phyloP scores from a whole-genome alignment of 2,329 filamentous ascomycete species.

The Penicillium sp. region DNA sequence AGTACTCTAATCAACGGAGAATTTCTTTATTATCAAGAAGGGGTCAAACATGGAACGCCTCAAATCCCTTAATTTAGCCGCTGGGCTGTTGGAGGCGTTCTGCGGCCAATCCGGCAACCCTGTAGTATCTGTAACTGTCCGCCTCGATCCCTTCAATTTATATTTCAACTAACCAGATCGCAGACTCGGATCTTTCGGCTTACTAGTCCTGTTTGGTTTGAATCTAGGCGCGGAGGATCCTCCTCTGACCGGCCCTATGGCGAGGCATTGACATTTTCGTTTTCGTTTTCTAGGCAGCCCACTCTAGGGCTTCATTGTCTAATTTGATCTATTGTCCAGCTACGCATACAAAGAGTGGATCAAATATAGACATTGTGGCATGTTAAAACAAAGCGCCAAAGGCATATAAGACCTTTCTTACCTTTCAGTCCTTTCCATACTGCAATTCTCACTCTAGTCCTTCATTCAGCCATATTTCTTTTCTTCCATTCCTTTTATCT shows the following conservation, averaged over 20 bases:
- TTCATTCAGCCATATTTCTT: not conserved
- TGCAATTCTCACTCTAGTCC: not conserved
- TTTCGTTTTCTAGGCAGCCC: not conserved
- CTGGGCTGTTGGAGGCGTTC: conserved; percentile 1
- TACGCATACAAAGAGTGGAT: not conserved
- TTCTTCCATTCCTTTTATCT: not conserved
- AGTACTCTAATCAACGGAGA: not conserved
- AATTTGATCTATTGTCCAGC: not conserved
- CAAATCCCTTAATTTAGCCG: not conserved
- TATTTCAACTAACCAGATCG: not conserved
- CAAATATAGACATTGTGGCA: not conserved
- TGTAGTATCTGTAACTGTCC: not conserved
- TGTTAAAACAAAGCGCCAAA: not conserved
- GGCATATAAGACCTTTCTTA: not conserved
- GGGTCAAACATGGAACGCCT: not conserved
- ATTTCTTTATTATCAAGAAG: not conserved
- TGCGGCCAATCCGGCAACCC: conserved; percentile 1
- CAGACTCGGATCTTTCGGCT: not conserved
- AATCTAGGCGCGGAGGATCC: not conserved
- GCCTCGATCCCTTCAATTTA: not conserved
- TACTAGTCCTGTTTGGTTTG: not conserved
- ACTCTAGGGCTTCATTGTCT: not conserved
- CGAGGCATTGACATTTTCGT: too few species aligned
- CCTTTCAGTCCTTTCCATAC: not conserved
- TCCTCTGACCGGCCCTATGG: conserved; percentile 13